phyloP scores from a whole-genome alignment of 2,329 filamentous ascomycete genomes.

The Gliomastix tumulicola region DNA sequence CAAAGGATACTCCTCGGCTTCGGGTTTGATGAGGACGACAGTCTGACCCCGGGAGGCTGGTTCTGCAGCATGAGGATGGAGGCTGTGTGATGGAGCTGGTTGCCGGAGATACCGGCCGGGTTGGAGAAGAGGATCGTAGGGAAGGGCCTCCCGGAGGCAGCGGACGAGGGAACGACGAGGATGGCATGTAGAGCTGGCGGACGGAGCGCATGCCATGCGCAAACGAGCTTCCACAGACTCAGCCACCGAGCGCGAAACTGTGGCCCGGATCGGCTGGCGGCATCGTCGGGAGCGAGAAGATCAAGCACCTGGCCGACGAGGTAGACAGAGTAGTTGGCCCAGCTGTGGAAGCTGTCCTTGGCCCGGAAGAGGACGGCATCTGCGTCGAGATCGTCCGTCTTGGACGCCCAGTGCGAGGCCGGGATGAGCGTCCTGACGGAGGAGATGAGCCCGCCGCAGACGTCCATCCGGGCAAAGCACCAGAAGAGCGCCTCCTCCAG shows the following conservation, averaged over 20 bases:
- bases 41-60: conserved; percentile 28
- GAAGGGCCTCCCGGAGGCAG: conserved; percentile 41
- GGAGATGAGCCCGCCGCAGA: conserved; percentile 45
- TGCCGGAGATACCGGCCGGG: conserved; percentile 44
- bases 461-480: conserved; percentile 48
- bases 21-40: conserved; percentile 19
- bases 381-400: conserved; percentile 15
- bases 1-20: conserved; percentile 31
- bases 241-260: conserved; percentile 23
- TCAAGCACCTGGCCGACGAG: conserved; percentile 35
- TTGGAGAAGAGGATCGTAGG: conserved; percentile 42
- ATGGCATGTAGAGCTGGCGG: conserved; percentile 26
- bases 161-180: conserved; percentile 23
- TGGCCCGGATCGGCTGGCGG: not conserved
- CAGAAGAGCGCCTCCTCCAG: conserved; percentile 44
- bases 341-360: conserved; percentile 30
- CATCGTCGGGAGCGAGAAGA: conserved; percentile 17
- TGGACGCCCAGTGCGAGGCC: conserved; percentile 35
- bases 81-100: conserved; percentile 46
- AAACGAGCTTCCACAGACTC: conserved; percentile 27
- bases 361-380: conserved; percentile 24
- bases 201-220: conserved; percentile 29
- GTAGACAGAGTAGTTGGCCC: conserved; percentile 43
- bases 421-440: conserved; percentile 42
- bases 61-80: conserved; percentile 43